Percentiles rank a stretch among this genome's conserved stretches.
These are phyloP conservation scores for Metschnikowia reukaufii DNA, from an alignment of 805 yeast genomes.

Conservation along the genomic window DNA sequence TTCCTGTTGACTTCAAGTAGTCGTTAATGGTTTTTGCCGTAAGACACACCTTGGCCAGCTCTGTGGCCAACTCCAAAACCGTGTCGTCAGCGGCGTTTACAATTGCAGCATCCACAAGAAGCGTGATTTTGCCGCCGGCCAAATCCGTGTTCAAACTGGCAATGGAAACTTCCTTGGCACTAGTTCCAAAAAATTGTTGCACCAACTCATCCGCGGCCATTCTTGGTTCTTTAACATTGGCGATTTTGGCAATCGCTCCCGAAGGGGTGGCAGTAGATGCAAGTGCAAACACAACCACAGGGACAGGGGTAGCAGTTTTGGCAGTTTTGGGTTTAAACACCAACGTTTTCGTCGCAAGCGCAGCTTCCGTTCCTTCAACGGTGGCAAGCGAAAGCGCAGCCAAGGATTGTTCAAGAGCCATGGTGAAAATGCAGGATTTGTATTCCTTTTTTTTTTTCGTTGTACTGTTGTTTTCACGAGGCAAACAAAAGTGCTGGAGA, in stretches of 20 bases:
- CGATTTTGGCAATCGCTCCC: conserved; percentile 60
- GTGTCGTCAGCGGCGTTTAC: conserved; percentile 37
- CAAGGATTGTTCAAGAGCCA: conserved; percentile 70
- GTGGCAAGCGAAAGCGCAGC: conserved; percentile 64
- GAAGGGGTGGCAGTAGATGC: conserved; percentile 70
- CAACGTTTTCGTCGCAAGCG: conserved; percentile 64
- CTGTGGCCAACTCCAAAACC: conserved; percentile 49
- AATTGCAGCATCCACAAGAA: conserved; percentile 57
- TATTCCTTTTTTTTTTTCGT: not conserved
- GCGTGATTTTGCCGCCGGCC: conserved; percentile 50
- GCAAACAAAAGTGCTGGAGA: not conserved
- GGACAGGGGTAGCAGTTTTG: conserved; percentile 73
- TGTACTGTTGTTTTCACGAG: not conserved
- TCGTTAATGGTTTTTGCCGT: conserved; percentile 47
- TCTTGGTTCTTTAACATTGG: conserved; percentile 80
- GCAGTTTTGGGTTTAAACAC: conserved; percentile 93
- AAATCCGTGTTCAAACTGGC: conserved; percentile 46
- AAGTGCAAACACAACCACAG: conserved; percentile 77
- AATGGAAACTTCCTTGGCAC: conserved; percentile 62
- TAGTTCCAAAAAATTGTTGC: conserved; percentile 54
- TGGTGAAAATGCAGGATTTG: too few species aligned
- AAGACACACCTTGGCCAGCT: conserved; percentile 51
- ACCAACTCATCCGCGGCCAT: conserved; percentile 82
- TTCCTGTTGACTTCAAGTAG: conserved; percentile 49
- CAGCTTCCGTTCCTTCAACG: conserved; percentile 46